Evolutionary conservation across 805 yeast genomes (phyloP), one percentile per base, ranked within the genome.

Genomic region (Maudiozyma bulderi): DNA sequence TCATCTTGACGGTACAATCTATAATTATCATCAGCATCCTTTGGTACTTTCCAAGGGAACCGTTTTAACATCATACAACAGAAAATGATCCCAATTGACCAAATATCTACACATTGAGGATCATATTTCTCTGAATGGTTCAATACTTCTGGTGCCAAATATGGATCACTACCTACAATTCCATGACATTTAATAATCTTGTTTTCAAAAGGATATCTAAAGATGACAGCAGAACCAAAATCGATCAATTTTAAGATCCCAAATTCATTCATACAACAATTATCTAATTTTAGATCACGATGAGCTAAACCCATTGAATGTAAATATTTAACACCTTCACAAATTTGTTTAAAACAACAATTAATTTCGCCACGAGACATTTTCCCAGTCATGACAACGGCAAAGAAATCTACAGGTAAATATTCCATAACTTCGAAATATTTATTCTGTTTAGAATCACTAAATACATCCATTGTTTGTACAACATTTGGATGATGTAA

Each of bases 1-100:
- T 86, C 93, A 8, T 70, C 73, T 73, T 75, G 64, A 46, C 80
- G 75, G 60, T 76, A 86, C 34, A 84, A 68, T 52, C 75, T 76
- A 64, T 80, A 86, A 58, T 87, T 81, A 52, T 81, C 80, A 62
- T 86, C 95, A 30, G 77, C 64, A 10, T 70, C 72, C 55, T 76
- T 78, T 6, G 95, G 95, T 1, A 81, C 82, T 63, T 84, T 86
- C 95, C 95, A 86, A 3, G 95, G 95, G 63, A 86, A 86, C 59
- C 89, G 74, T 66, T 84, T 81, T 50, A 86, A 70, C 52, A 86
- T 82, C 91, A 86, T 84, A 67, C 93, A 86, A 66, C 95, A 86
- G 60, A 81, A 86, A 28, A 86, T 84, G 40, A 86, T 86, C 10
- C 87, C 95, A 41, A 84, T 71, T 6, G 93, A 84, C 95, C 95